Conservation (phyloP, 345 rosid species). For the Eutrema japonicum region DNA sequence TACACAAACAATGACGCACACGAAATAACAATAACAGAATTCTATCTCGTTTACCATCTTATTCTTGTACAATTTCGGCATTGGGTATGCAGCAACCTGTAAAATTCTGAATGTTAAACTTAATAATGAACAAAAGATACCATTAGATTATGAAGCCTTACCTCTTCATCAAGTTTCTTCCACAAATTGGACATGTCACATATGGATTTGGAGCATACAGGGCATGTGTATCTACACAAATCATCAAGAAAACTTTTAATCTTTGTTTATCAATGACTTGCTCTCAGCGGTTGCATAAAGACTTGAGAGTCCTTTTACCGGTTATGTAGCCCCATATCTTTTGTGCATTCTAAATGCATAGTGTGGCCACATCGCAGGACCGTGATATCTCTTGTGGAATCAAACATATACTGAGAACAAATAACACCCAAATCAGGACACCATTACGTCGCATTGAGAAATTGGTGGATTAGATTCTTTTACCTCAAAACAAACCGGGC, state of each 20-base stretch:
- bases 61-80: slow-evolving; percentile 70
- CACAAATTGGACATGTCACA: slow-evolving; percentile 75
- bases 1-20: neutral
- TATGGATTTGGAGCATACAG: slow-evolving; percentile 84
- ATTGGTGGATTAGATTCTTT: neutral
- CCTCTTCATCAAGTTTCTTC: slow-evolving; percentile 87
- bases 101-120: neutral
- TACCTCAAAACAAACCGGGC: slow-evolving; percentile 75
- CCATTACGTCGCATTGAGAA: neutral
- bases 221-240: slow-evolving; percentile 73
- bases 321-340: slow-evolving; percentile 64
- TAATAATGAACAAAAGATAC: slow-evolving; percentile 11
- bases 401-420: slow-evolving; percentile 66
- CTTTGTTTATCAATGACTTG: neutral
- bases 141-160: slow-evolving; percentile 33
- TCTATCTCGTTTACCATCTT: slow-evolving; percentile 58
- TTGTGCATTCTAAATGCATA: slow-evolving; percentile 73
- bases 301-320: slow-evolving; percentile 46
- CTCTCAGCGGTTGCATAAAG: neutral
- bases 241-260: slow-evolving; percentile 8
- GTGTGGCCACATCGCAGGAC: slow-evolving; percentile 80
- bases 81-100: slow-evolving; percentile 79
- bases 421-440: slow-evolving; percentile 6
- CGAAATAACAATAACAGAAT: neutral
- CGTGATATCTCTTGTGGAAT: slow-evolving; percentile 62